Base-by-base conservation (phyloP, 2,329 filamentous ascomycete species). In the Rugonectria rugulosa region DNA sequence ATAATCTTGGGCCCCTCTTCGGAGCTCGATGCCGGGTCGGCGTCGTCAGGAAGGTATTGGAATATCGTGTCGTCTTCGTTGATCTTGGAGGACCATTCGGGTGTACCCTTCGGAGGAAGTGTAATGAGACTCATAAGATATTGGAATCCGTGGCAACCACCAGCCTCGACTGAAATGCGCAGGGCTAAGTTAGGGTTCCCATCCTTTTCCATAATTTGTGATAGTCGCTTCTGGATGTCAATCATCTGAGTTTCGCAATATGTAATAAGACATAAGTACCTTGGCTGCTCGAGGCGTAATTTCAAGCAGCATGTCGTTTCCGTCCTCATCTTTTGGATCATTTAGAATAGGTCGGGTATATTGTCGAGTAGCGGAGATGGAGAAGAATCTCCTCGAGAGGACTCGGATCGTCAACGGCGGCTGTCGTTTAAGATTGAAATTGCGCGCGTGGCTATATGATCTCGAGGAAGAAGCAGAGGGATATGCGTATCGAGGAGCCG, bases 61-160 rank as follows among this genome's bases (percentile, higher is more conserved):
- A 98, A 97, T 20, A 98, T 81, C 0, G 90, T 95, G 70, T 99
- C 95, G 67, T 98, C 95, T 57, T 92, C 88, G 21, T 83, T 72
- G 6, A 82, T 64, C 6, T 70, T 62, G 2, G 75, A 68, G 6
- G 72, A 66, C 64, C 68, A 70, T 23, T 74, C 67, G 5, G 71
- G 66, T 1, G 71, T 58, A 14, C 71, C 70, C 41, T 71, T 66
- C 6, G 70, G 57, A 0, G 85, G 85, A 1, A 88, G 75, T 1
- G 84, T 85, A 3, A 91, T 88, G 4, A 98, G 82, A 14, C 88
- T 91, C 91, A 99, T 97, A 41, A 96, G 79, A 71, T 99, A 99
- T 73, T 99, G 95, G 74, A 99, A 99, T 44, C 95, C 95, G 75
- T 99, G 95, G 73, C 95, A 99, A 52, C 95, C 95, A 61, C 95